phyloP scores from a whole-genome alignment of 2,329 filamentous ascomycete genomes.

The Xylaria sp. region DNA sequence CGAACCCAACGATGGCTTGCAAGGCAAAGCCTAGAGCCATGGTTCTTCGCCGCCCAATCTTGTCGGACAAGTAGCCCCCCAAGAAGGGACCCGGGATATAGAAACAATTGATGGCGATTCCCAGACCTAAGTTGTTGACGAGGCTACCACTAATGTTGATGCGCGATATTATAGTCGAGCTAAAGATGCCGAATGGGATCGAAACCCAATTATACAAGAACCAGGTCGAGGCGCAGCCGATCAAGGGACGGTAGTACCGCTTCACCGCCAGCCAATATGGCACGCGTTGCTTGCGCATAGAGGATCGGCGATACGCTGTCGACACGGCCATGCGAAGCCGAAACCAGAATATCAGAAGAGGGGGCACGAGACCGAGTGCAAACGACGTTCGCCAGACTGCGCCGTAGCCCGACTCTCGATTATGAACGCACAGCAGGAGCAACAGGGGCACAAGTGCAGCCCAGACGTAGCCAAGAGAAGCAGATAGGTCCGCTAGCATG shows the following conservation, averaged over 20 bases:
- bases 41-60: conserved; percentile 51
- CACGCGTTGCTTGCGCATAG: conserved; percentile 47
- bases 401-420: conserved; percentile 44
- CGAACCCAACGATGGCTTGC: conserved; percentile 50
- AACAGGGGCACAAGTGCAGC: conserved; percentile 53
- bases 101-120: conserved; percentile 53
- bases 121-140: conserved; percentile 47
- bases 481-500: conserved; percentile 55
- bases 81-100: conserved; percentile 52
- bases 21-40: conserved; percentile 54
- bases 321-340: conserved; percentile 55
- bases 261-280: conserved; percentile 52
- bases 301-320: conserved; percentile 50
- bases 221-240: conserved; percentile 53
- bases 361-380: conserved; percentile 52
- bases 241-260: conserved; percentile 51
- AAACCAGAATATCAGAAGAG: conserved; percentile 55
- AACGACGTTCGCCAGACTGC: conserved; percentile 56
- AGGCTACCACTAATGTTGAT: conserved; percentile 46
- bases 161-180: conserved; percentile 52
- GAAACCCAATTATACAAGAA: conserved; percentile 59
- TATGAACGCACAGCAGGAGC: conserved; percentile 51
- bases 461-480: conserved; percentile 54
- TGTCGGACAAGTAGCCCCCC: conserved; percentile 52
- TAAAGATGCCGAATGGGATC: conserved; percentile 58